Evolutionary conservation across 2,329 filamentous ascomycete genomes (phyloP).

Genomic region (Aspergillus pseudonomiae): DNA sequence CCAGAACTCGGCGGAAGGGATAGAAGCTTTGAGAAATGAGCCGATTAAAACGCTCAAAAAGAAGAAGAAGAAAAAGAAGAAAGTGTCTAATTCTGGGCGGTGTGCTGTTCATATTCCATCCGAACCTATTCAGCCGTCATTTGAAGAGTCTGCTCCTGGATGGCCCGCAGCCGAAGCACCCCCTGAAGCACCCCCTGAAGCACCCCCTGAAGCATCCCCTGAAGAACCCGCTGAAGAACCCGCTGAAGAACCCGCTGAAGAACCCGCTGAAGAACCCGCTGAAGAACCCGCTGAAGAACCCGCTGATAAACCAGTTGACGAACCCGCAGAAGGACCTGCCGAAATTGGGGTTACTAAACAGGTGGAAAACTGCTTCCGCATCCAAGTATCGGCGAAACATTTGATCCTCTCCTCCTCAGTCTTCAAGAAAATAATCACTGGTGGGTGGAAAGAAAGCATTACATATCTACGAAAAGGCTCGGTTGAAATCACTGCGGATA

Average conservation of each 20-base stretch:
- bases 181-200: too few relatives aligned
- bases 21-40: not conserved
- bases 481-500: slow-evolving; percentile 13
- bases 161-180: too few relatives aligned
- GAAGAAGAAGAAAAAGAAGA: not conserved
- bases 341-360: too few relatives aligned
- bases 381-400: slow-evolving; percentile 22
- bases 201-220: too few relatives aligned
- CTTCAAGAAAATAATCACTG: slow-evolving; percentile 15
- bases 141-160: not conserved
- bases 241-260: too few relatives aligned
- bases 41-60: not conserved
- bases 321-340: too few relatives aligned
- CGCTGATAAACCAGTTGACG: not conserved
- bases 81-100: not conserved
- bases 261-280: too few relatives aligned
- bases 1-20: too few relatives aligned
- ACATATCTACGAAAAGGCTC: slow-evolving; percentile 5
- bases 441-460: slow-evolving; percentile 17
- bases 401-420: slow-evolving; percentile 21
- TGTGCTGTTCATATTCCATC: not conserved
- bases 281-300: not conserved
- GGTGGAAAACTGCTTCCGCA: not conserved
- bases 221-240: too few relatives aligned
- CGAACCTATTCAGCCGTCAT: not conserved